A percentile compares a stretch with the other conserved stretches of the same genome.
Conservation (phyloP, 116 monocot species). For the Dioscorea cayenensis region DNA sequence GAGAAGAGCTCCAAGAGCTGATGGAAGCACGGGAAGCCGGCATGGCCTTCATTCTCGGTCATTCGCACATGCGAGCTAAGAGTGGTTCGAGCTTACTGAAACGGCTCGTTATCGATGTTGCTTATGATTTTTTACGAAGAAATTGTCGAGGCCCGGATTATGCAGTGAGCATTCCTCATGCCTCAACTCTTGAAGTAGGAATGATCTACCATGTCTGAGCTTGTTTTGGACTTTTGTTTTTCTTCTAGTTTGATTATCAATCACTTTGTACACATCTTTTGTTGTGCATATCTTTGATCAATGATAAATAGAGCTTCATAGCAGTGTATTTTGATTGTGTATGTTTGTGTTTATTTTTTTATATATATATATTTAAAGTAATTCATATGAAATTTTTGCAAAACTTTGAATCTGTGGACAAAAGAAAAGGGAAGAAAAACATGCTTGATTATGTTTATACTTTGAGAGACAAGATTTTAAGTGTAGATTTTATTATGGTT, state of each 20-base stretch:
- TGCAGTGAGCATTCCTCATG: slow-evolving; percentile 78
- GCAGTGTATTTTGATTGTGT: too few relatives aligned
- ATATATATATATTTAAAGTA: too few relatives aligned
- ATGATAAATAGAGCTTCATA: too few relatives aligned
- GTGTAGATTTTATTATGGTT: background rate
- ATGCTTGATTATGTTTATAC: too few relatives aligned
- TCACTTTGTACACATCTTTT: background rate
- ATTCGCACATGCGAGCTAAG: slow-evolving; percentile 76
- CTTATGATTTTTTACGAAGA: slow-evolving; percentile 81
- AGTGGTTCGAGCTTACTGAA: slow-evolving; percentile 74
- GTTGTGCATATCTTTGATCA: background rate
- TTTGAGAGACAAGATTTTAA: too few relatives aligned
- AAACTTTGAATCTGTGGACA: too few relatives aligned
- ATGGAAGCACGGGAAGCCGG: slow-evolving; percentile 94
- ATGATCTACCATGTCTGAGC: slow-evolving; percentile 81
- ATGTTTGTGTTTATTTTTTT: too few relatives aligned
- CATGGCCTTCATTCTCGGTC: slow-evolving; percentile 81
- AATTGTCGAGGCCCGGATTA: slow-evolving; percentile 68
- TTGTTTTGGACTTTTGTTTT: too few relatives aligned
- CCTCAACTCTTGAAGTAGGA: slow-evolving; percentile 89
- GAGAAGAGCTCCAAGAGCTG: slow-evolving; percentile 70
- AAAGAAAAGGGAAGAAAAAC: too few relatives aligned
- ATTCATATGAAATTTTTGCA: too few relatives aligned
- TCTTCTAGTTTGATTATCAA: too few relatives aligned
- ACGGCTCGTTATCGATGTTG: slow-evolving; percentile 60